A percentile compares a stretch with the other conserved stretches of the same genome.
These are phyloP conservation scores for Microstroma glucosiphilum DNA, from an alignment of 1,284 basidiomycete species.

Conservation along the genomic window DNA sequence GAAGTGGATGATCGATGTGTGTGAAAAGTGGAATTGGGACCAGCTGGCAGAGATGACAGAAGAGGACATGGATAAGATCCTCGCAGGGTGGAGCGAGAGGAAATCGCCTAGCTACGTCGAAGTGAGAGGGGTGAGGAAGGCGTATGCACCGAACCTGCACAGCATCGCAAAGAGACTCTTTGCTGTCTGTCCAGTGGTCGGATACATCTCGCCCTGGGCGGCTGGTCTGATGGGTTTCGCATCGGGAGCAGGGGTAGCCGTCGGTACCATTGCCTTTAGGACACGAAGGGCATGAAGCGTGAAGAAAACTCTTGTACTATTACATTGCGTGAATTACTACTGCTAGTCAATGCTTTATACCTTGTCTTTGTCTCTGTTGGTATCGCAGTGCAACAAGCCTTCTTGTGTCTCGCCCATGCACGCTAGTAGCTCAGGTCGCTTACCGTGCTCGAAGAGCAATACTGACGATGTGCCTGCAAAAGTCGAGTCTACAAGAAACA, in stretches of 20 bases:
- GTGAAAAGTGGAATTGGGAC: slow-evolving; percentile 74
- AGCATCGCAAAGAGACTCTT: slow-evolving; percentile 29
- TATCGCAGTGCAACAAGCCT: not conserved
- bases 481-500: not conserved
- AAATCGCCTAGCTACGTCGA: slow-evolving; percentile 38
- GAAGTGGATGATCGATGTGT: slow-evolving; percentile 89
- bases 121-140: slow-evolving; percentile 21
- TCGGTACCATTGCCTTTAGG: not conserved
- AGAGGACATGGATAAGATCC: slow-evolving; percentile 45
- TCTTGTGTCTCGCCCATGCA: not conserved
- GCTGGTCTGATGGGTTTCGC: slow-evolving; percentile 25
- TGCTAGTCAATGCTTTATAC: no score
- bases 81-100: slow-evolving; percentile 49
- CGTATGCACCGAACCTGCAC: slow-evolving; percentile 18
- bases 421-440: not conserved
- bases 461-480: slow-evolving; percentile 3
- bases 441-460: not conserved
- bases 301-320: no score
- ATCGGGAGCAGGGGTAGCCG: slow-evolving; percentile 19
- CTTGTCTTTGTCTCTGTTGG: no score
- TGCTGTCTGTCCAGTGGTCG: slow-evolving; percentile 36
- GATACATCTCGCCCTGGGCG: slow-evolving; percentile 33
- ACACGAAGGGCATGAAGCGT: no score
- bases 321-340: no score
- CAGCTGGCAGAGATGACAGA: slow-evolving; percentile 67